phyloP scores from a whole-genome alignment of 2,329 filamentous ascomycete genomes.

The Conoideocrella luteorostrata region DNA sequence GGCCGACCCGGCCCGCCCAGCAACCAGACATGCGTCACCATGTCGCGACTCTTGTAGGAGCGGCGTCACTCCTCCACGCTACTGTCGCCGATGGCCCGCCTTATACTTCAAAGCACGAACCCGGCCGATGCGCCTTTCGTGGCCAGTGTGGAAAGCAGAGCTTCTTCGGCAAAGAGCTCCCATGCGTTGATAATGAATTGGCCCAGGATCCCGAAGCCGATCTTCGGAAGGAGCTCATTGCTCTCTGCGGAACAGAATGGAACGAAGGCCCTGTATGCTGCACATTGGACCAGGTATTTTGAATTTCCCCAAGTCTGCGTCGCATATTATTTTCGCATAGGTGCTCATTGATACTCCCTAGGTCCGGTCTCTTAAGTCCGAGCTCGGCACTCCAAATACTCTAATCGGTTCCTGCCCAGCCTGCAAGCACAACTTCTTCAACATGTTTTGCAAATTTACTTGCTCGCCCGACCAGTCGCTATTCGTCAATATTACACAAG shows the following conservation, averaged over 20 bases:
- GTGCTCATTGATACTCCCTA: constrained; percentile 25
- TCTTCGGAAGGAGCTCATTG: constrained; percentile 70
- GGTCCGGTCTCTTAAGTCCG: constrained; percentile 74
- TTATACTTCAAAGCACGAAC: constrained; percentile 64
- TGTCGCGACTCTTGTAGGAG: constrained; percentile 24
- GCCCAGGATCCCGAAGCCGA: constrained; percentile 68
- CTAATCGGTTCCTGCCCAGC: constrained; percentile 92
- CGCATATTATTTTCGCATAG: background rate
- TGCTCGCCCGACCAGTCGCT: constrained; percentile 95
- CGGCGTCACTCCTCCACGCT: constrained; percentile 22
- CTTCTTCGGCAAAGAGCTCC: constrained; percentile 83
- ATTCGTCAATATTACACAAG: constrained; percentile 86
- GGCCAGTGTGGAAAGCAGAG: constrained; percentile 88
- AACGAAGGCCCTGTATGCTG: constrained; percentile 79
- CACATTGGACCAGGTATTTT: constrained; percentile 63
- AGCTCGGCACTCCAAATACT: constrained; percentile 78
- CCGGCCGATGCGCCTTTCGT: constrained; percentile 82
- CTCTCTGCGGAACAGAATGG: constrained; percentile 86
- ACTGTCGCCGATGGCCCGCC: constrained; percentile 18
- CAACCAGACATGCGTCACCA: constrained; percentile 25
- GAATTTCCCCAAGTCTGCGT: too few species aligned
- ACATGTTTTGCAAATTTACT: constrained; percentile 95
- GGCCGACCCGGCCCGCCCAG: constrained; percentile 8
- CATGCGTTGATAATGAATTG: constrained; percentile 84
- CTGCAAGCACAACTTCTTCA: constrained; percentile 98